These are phyloP conservation scores for Teunomyces lycoperdinae DNA, from an alignment of 805 yeast genomes.

Conservation along the genomic window DNA sequence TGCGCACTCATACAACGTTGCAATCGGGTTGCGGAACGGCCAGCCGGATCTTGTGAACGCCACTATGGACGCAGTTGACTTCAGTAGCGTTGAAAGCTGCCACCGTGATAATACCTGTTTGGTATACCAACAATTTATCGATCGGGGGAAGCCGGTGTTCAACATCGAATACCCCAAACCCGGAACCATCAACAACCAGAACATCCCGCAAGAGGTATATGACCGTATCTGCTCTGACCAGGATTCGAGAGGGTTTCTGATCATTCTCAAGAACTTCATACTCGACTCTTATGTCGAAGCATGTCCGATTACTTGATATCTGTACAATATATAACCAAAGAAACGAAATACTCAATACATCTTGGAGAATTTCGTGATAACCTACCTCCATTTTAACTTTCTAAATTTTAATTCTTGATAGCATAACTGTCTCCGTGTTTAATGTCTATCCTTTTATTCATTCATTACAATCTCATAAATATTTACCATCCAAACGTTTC, in stretches of 20 bases:
- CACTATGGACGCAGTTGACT: constrained; percentile 17
- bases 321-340: neutral
- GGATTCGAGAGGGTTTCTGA: neutral
- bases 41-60: constrained; percentile 15
- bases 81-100: constrained; percentile 23
- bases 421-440: neutral
- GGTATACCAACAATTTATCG: neutral
- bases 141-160: neutral
- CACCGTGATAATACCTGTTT: neutral
- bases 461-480: neutral
- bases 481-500: constrained; percentile 48
- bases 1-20: constrained; percentile 16
- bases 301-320: neutral
- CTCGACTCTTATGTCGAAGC: neutral
- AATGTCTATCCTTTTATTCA: neutral
- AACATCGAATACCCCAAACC: neutral
- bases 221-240: neutral
- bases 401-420: neutral
- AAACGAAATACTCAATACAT: neutral
- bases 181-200: neutral
- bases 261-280: neutral
- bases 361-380: too few relatives aligned
- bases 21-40: constrained; percentile 25
- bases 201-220: neutral
- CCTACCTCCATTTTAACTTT: too few relatives aligned